phyloP scores from a whole-genome alignment of 129 eudicot genomes.

The Centrapalus pauciflorus region DNA sequence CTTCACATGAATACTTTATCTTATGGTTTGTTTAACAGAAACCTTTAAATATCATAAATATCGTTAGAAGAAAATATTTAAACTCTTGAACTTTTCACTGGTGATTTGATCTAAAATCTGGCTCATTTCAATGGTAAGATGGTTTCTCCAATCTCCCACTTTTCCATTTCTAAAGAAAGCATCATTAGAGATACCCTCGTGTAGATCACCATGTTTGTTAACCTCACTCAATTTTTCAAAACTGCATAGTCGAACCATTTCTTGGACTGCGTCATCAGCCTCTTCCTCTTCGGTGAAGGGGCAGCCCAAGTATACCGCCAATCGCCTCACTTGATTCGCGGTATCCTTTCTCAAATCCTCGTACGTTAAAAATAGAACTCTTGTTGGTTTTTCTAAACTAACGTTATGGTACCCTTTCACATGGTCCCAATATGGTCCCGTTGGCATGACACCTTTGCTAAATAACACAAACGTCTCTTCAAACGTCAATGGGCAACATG shows the following conservation, averaged over 20 bases:
- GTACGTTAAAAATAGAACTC: conserved; percentile 31
- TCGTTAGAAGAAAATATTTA: background rate
- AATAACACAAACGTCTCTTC: conserved; percentile 26
- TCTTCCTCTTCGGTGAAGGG: conserved; percentile 17
- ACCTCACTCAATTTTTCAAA: background rate
- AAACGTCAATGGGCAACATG: background rate
- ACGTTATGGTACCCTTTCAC: conserved; percentile 26
- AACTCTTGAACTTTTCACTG: conserved; percentile 11
- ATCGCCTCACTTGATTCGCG: background rate
- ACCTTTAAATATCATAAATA: too few species aligned
- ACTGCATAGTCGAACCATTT: conserved; percentile 7
- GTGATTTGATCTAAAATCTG: conserved; percentile 10
- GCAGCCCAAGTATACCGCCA: conserved; percentile 37
- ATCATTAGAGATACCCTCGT: background rate
- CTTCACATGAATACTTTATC: too few species aligned
- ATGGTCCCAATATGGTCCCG: conserved; percentile 17
- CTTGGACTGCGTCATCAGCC: background rate
- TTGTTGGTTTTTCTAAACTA: conserved; percentile 29
- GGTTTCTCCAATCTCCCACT: conserved; percentile 19
- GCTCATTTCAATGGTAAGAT: conserved; percentile 4
- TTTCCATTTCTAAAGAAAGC: conserved; percentile 20
- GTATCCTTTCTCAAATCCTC: conserved; percentile 41
- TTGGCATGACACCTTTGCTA: conserved; percentile 24
- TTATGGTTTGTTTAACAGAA: too few species aligned
- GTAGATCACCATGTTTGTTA: background rate